These are phyloP conservation scores for Lichtheimia corymbifera DNA, from an alignment of 371 early-diverging fungal genomes.

Conservation along the genomic window DNA sequence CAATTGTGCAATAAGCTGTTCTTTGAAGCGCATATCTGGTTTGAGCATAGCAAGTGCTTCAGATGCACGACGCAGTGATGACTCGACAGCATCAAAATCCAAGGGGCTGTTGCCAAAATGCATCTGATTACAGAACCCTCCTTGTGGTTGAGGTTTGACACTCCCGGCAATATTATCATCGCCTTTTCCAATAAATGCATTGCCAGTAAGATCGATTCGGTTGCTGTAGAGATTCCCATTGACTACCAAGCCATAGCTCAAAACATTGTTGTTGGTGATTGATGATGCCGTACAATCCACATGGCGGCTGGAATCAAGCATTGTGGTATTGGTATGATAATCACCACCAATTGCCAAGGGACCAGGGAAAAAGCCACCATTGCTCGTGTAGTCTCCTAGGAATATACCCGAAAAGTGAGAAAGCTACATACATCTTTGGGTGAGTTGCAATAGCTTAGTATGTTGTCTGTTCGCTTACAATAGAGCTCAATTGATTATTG, in stretches of 20 bases:
- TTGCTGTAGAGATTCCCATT: not conserved
- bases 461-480: not conserved
- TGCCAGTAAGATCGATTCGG: conserved; percentile 1
- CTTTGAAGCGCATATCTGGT: not conserved
- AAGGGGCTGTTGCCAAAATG: not conserved
- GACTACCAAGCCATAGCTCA: not conserved
- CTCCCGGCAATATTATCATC: too few relatives aligned
- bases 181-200: not conserved
- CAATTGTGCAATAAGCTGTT: not conserved
- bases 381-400: not conserved
- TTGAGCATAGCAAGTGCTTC: not conserved
- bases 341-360: not conserved
- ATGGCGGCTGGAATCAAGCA: not conserved
- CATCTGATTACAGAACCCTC: too few relatives aligned
- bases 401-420: not conserved
- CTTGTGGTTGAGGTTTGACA: too few relatives aligned
- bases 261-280: not conserved
- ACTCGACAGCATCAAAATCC: not conserved
- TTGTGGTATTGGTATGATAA: not conserved
- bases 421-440: not conserved
- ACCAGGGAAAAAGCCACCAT: not conserved
- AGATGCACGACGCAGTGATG: not conserved
- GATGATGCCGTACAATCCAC: not conserved
- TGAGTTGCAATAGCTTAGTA: not conserved
- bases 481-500: not conserved